Evolutionary conservation across 2,329 filamentous ascomycete species (phyloP), one percentile per base, ranked within the genome.

Genomic region (Chaetomium sp.): DNA sequence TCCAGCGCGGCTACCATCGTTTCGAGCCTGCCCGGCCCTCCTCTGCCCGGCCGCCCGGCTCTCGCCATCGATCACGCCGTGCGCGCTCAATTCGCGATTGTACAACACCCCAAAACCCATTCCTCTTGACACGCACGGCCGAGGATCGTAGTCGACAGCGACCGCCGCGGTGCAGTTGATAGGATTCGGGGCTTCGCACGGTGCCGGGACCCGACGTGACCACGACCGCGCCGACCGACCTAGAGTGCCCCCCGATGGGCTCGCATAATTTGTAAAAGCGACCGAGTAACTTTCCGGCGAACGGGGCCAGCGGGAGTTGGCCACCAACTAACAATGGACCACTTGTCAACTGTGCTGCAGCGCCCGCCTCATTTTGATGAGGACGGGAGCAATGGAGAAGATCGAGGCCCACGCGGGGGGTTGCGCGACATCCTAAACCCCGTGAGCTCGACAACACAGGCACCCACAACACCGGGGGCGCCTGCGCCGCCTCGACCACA

Each of bases 321-420:
- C 40, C 51, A 53, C 46, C 65, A n/a, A 34, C 19, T 46, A 27
- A 58, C 54, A 58, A 78, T 78, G 74, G 75, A 78, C 61, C 72
- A 72, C 64, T 79, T 78, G 62, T 77, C 77, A 59, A 78, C 75
- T 49, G 74, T 79, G 65, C 69, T 79, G 68, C 76, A 76, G 64
- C 74, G 70, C 59, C 74, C 72, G 59, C 67, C 69, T 66, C 71
- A 69, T 60, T 66, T 68, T 55, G 64, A 69, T 57, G 66, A 69
- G 65, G 69, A 73, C 55, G 73, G 73, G 55, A 71, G 67, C 59
- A 70, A 71, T 56, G 65, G 70, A 47, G 67, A 69, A 51, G 70
- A 73, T 62, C 64, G 67, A 62, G 66, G 69, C 58, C 61, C 65
- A 42, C 71, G 71, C 49, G 69, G 71, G 63, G 64, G 64, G 7